Conservation (phyloP, 495 filamentous ascomycete species). For the Gamarada debralockiae region DNA sequence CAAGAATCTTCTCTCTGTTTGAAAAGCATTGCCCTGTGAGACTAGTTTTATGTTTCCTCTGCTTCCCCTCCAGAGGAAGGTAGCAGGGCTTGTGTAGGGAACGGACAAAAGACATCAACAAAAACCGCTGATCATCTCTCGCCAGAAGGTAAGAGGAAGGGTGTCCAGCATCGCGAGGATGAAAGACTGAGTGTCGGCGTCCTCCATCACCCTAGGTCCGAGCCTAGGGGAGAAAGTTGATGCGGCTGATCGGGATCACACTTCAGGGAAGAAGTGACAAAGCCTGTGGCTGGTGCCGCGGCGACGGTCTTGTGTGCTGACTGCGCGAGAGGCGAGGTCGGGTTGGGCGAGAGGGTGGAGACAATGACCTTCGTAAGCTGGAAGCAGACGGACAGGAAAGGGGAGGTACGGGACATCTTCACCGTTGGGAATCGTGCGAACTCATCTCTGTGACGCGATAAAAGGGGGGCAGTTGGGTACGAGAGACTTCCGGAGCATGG, state of each 20-base stretch:
- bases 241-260: conserved; percentile 50
- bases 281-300: conserved; percentile 50
- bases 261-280: conserved; percentile 16
- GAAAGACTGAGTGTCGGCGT: conserved; percentile 51
- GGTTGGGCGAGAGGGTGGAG: conserved; percentile 40
- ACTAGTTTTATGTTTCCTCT: conserved; percentile 88
- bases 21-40: conserved; percentile 74
- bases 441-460: conserved; percentile 21
- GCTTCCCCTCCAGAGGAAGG: conserved; percentile 25
- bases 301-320: conserved; percentile 43
- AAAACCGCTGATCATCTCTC: conserved; percentile 59
- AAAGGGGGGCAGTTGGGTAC: conserved; percentile 5
- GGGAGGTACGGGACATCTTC: conserved; percentile 41
- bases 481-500: conserved; percentile 23
- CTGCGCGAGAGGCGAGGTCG: conserved; percentile 28
- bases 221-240: conserved; percentile 64
- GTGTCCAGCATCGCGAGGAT: conserved; percentile 30
- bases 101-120: conserved; percentile 82
- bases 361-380: conserved; percentile 27
- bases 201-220: conserved; percentile 53
- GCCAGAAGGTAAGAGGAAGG: conserved; percentile 25
- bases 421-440: conserved; percentile 18
- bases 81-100: conserved; percentile 33
- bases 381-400: conserved; percentile 34
- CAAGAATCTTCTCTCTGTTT: conserved; percentile 50